Percentiles rank a stretch among this genome's conserved stretches.
Conservation (phyloP, 805 yeast genomes). For the Tetrapisispora namnaoensis region DNA sequence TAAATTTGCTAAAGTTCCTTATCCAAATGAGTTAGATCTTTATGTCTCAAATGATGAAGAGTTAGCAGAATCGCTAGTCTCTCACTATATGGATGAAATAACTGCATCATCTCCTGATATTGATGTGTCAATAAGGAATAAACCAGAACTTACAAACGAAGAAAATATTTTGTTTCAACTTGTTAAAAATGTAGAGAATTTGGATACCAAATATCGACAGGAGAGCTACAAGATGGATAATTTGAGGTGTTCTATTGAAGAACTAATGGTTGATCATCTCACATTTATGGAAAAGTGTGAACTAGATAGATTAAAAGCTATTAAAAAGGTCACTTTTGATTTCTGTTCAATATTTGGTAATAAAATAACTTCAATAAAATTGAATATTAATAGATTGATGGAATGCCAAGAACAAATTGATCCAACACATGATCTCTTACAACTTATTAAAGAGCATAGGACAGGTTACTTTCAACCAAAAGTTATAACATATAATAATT, state of each 20-base stretch:
- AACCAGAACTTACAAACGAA: conserved; percentile 16
- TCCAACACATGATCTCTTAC: conserved; percentile 58
- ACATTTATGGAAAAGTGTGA: conserved; percentile 78
- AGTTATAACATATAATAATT: conserved; percentile 67
- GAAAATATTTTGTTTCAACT: conserved; percentile 43
- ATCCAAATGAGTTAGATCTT: conserved; percentile 7
- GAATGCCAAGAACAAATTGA: conserved; percentile 61
- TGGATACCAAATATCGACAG: conserved; percentile 48
- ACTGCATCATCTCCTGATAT: conserved; percentile 1
- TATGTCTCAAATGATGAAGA: not conserved
- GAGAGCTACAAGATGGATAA: conserved; percentile 52
- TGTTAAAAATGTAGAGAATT: conserved; percentile 44
- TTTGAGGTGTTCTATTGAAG: conserved; percentile 65
- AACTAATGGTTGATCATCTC: conserved; percentile 57
- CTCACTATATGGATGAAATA: not conserved
- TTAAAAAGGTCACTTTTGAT: conserved; percentile 67
- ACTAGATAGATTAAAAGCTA: conserved; percentile 61
- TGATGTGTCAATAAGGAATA: conserved; percentile 2
- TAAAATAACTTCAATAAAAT: conserved; percentile 47
- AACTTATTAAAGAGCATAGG: conserved; percentile 53
- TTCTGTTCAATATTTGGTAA: conserved; percentile 58
- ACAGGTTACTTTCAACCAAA: conserved; percentile 71
- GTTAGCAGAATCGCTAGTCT: not conserved
- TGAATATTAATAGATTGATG: conserved; percentile 49
- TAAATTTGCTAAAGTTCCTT: conserved; percentile 37